Conservation (phyloP, 805 yeast species). For the Lipomyces oligophaga region DNA sequence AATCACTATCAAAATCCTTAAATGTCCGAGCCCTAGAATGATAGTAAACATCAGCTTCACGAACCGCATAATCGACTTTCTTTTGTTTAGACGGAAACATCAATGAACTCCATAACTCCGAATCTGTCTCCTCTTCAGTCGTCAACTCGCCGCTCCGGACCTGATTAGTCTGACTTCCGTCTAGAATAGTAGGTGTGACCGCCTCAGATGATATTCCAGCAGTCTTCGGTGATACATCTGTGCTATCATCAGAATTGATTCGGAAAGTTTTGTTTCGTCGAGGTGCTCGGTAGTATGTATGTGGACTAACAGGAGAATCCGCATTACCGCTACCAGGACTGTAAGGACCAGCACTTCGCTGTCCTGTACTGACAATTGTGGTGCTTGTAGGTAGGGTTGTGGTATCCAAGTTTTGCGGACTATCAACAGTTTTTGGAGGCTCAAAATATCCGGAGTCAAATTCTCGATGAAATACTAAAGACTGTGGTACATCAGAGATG, state of each 20-base stretch:
- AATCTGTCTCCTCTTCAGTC: conserved; percentile 4
- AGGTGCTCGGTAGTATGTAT: conserved; percentile 23
- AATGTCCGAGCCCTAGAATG: not conserved
- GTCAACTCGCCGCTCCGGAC: no score
- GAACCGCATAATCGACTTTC: conserved; percentile 50
- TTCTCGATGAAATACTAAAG: no score
- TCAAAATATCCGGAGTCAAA: no score
- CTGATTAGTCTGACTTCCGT: no score
- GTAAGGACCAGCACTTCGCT: no score
- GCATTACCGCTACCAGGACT: conserved; percentile 1
- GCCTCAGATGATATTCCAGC: no score
- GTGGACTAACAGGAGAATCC: conserved; percentile 19
- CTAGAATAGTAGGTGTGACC: no score
- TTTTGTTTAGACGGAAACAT: not conserved
- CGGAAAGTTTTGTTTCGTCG: conserved; percentile 9
- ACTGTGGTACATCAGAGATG: no score
- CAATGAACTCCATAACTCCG: conserved; percentile 8
- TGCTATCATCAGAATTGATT: not conserved
- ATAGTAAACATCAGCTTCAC: conserved; percentile 56
- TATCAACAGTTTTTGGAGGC: conserved; percentile 6
- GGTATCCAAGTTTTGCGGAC: no score
- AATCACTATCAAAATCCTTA: not conserved
- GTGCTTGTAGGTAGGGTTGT: no score
- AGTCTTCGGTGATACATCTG: no score
- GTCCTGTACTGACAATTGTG: no score